Base-by-base conservation (phyloP, 192 early-diverging fungal species). In the Coemansia reversa region DNA sequence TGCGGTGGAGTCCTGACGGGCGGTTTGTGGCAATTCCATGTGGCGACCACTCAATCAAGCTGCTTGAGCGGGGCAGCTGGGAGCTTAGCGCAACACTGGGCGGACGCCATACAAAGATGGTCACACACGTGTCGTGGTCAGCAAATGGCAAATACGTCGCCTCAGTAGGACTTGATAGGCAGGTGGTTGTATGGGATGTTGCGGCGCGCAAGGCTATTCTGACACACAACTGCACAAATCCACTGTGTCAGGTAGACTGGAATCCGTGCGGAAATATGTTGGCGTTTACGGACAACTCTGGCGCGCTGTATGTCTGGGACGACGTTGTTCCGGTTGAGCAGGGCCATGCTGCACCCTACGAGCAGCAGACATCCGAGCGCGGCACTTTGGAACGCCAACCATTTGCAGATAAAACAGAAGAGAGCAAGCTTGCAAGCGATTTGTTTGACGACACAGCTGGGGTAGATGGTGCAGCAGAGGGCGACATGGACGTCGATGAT, bases 131-230 rank as follows among this genome's bases (percentile, higher is more conserved):
- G 22, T 66, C 77, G 33, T 93, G 88, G 88, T 91, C 90, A 0
- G 62, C 83, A 19, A 88, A 86, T 30, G 86, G 91, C 18, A 63
- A 71, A 32, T 90, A 87, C 52, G 49, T 93, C 20, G 85, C 84
- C 2, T 76, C 87, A 0, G 74, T 83, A 32, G 76, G 81, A 1
- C 66, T 75, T 18, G 78, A 75, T 24, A 39, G 60, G 28, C 65
- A 85, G 8, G 55, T 88, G n/a, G 78, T 79, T 48, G 71, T 93
- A 23, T 93, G 92, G 92, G 83, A 89, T 42, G 79, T 84, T 11
- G 74, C 65, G 19, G 81, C 84, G 47, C 84, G 84, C 58, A 67
- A 78, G 7, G 51, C 67, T 7, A 70, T 86, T 11, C 32, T 72
- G 33, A 60, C 85, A 4, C 67, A 84, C 45, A 69, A 66, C 19